A percentile compares a stretch with the other conserved stretches of the same genome.
Conservation (phyloP, 768 basidiomycete genomes). For the Lentinula sp. region DNA sequence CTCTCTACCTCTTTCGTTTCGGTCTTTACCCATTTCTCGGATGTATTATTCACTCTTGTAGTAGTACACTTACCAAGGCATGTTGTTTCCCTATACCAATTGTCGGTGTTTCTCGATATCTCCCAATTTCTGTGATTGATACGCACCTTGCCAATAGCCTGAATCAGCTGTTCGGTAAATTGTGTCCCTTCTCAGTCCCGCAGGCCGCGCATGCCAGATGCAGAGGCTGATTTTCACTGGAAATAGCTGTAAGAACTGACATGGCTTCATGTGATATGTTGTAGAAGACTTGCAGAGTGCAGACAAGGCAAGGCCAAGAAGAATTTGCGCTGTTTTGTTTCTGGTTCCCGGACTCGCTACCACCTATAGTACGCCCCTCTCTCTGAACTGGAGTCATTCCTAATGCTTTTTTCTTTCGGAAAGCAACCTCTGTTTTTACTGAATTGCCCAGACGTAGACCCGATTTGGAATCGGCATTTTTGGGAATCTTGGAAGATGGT, state of each 20-base stretch:
- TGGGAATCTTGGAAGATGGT: not conserved
- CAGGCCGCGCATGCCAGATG: slow-evolving; percentile 64
- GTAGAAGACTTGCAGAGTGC: slow-evolving; percentile 51
- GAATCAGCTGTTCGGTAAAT: slow-evolving; percentile 4
- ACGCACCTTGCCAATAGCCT: too few relatives aligned
- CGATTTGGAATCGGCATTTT: not conserved
- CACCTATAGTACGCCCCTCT: slow-evolving; percentile 18
- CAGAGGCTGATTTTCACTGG: slow-evolving; percentile 43
- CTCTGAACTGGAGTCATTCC: slow-evolving; percentile 28
- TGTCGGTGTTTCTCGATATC: not conserved
- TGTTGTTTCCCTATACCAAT: slow-evolving; percentile 6
- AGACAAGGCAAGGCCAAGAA: slow-evolving; percentile 46
- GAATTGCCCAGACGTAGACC: slow-evolving; percentile 25
- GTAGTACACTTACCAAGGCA: slow-evolving; percentile 6
- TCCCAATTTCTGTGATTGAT: not conserved
- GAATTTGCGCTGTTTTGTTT: not conserved
- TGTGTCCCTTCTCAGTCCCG: slow-evolving; percentile 43
- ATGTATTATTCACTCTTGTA: slow-evolving; percentile 8
- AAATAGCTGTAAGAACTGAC: not conserved
- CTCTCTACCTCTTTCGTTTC: not conserved
- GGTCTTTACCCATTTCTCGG: slow-evolving; percentile 1
- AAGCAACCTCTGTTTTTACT: slow-evolving; percentile 37
- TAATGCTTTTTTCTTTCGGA: slow-evolving; percentile 37
- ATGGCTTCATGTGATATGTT: not conserved
- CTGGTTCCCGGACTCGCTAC: not conserved